These are phyloP conservation scores for Gaeumannomyces sp. DNA, from an alignment of 2,329 filamentous ascomycete species.

Conservation along the genomic window DNA sequence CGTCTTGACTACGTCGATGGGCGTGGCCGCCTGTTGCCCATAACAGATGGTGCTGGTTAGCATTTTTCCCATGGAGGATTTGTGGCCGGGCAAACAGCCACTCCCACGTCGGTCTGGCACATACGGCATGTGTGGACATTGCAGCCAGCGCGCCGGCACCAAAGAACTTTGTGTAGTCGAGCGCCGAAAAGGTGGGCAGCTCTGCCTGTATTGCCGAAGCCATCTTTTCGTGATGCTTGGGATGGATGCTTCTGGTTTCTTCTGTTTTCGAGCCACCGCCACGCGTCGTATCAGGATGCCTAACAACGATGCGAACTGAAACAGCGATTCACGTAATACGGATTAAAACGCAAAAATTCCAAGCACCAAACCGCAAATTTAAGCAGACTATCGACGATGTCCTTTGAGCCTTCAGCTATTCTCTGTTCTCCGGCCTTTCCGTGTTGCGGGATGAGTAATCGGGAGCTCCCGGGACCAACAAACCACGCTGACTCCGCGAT, in stretches of 20 bases:
- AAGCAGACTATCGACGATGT: neutral
- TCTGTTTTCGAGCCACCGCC: neutral
- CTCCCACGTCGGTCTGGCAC: slow-evolving; percentile 15
- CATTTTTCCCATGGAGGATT: neutral
- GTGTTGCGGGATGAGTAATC: neutral
- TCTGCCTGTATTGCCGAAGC: slow-evolving; percentile 10
- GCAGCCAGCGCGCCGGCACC: slow-evolving; percentile 46
- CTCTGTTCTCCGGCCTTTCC: neutral
- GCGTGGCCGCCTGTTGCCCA: slow-evolving; percentile 39
- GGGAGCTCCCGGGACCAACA: no score
- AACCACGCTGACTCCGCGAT: neutral
- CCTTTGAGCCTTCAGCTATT: neutral
- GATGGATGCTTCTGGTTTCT: neutral
- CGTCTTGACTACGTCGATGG: slow-evolving; percentile 74
- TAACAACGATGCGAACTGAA: neutral
- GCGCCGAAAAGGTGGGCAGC: slow-evolving; percentile 32
- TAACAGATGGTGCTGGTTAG: neutral
- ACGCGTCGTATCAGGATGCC: neutral
- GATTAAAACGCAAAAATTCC: neutral
- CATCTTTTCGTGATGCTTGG: slow-evolving; percentile 2
- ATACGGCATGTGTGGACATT: slow-evolving; percentile 44
- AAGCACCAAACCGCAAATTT: neutral
- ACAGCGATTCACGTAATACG: neutral
- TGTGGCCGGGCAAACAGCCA: neutral
- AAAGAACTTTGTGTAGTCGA: slow-evolving; percentile 48